Conservation (phyloP, 345 rosid genomes). For the Toxicodendron radicans region DNA sequence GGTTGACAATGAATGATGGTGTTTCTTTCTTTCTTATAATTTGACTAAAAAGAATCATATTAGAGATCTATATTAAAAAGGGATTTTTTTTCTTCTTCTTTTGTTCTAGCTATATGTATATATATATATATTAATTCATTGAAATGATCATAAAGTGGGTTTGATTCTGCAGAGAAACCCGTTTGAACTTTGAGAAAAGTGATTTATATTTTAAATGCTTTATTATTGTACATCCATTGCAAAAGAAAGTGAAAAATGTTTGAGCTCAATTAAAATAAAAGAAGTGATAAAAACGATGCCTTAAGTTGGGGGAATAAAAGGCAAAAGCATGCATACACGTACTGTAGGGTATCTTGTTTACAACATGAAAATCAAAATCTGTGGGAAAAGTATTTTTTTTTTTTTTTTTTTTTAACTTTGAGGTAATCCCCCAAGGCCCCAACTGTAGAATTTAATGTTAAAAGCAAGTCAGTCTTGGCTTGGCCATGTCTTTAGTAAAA, state of each 20-base stretch:
- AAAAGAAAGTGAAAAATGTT: neutral
- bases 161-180: slow-evolving; percentile 14
- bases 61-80: neutral
- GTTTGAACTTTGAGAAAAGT: slow-evolving; percentile 11
- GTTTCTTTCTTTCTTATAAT: neutral
- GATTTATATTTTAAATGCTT: neutral
- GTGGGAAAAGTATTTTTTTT: neutral
- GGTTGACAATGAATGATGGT: slow-evolving; percentile 28
- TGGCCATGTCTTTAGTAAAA: too few species aligned
- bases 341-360: neutral
- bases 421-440: too few species aligned
- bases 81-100: neutral
- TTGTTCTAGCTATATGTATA: neutral
- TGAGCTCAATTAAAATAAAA: neutral
- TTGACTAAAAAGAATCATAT: neutral
- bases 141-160: slow-evolving; percentile 7
- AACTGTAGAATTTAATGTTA: neutral
- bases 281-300: slow-evolving; percentile 11
- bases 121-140: neutral
- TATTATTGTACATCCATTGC: neutral
- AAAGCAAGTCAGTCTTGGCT: too few species aligned
- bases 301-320: neutral
- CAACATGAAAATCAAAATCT: neutral
- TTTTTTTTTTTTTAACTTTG: neutral
- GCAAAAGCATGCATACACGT: neutral